Evolutionary conservation across 2,329 filamentous ascomycete species (phyloP), one percentile per base, ranked within the genome.

Genomic region (Ramularia endophylla): DNA sequence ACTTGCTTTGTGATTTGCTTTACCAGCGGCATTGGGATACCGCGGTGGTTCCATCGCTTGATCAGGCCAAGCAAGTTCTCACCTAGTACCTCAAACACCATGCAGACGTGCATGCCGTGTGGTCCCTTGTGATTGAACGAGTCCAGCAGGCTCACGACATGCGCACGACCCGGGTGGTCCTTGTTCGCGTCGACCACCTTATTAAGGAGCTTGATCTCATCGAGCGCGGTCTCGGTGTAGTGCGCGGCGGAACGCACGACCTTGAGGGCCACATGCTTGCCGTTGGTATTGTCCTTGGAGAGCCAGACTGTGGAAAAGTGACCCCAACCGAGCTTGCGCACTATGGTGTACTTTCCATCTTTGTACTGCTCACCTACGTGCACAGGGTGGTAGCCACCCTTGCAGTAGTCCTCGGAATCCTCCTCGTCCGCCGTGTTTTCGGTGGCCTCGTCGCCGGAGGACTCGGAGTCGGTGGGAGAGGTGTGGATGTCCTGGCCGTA

Each of bases 1-100:
- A 97, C 92, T 69, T 98, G 92, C 67, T 97, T 97, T 20, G 92
- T 94, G 66, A 98, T 98, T 65, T 97, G 92, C 73, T 95, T 95
- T 63, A 97, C 92, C 11, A 98, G 75, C 12, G 87, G 79, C 82
- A 95, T 94, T 31, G 92, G 92, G 44, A 98, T 97, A 36, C 92
- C 92, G 46, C 92, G 80, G 65, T 97, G 92, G 64, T 97, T 95
- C 89, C 90, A 97, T 57, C 87, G 82, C 78, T 97, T 97, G 74
- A 98, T 95, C 61, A 98, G 69, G 18, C 92, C 90, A 39, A 97
- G 71, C 50, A 97, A 68, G 61, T 97, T 97, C 74, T 97, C 89
- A 40, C 92, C 92, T 42, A 98, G 69, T 3, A 98, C 92, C 65
- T 98, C 92, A 58, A 98, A 98, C 6, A 98, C 92, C 90, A 98